Conservation (phyloP, 2,329 filamentous ascomycete species). For the Neobulgaria alba region DNA sequence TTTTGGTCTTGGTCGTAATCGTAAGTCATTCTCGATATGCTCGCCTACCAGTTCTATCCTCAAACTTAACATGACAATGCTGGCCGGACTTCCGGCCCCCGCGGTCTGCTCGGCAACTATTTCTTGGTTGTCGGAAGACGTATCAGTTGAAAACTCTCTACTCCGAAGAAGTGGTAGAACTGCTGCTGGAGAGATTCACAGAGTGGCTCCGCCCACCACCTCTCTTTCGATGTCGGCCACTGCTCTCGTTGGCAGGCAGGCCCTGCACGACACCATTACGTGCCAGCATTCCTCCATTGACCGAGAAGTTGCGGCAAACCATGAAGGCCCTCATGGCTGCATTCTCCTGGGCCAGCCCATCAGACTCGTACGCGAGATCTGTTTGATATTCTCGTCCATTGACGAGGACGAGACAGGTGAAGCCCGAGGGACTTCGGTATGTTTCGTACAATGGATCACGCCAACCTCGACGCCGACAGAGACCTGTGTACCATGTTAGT, state of each 20-base stretch:
- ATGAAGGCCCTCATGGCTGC: constrained; percentile 94
- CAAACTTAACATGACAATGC: constrained; percentile 6
- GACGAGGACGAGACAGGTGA: constrained; percentile 83
- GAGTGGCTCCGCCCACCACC: constrained; percentile 26
- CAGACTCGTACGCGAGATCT: constrained; percentile 74
- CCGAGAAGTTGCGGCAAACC: constrained; percentile 95
- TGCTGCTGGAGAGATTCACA: constrained; percentile 29
- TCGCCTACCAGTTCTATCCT: constrained; percentile 9
- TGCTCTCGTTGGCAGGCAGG: constrained; percentile 40
- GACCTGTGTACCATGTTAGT: constrained; percentile 49
- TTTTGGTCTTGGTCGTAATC: constrained; percentile 15
- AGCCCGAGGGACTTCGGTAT: constrained; percentile 65
- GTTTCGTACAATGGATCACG: constrained; percentile 82
- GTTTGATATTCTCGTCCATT: constrained; percentile 97
- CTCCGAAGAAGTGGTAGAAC: constrained; percentile 28
- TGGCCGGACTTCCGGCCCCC: constrained; percentile 12
- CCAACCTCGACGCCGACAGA: constrained; percentile 93
- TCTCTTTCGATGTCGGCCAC: constrained; percentile 24
- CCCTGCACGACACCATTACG: constrained; percentile 62
- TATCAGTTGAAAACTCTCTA: constrained; percentile 19
- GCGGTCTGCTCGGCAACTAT: constrained; percentile 14
- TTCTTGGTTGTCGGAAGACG: constrained; percentile 22
- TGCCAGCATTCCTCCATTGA: constrained; percentile 85
- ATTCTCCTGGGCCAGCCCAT: constrained; percentile 79
- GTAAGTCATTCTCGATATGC: constrained; percentile 5